Evolutionary conservation across 306 rosid species (phyloP).

Genomic region (Rosa lucieae): DNA sequence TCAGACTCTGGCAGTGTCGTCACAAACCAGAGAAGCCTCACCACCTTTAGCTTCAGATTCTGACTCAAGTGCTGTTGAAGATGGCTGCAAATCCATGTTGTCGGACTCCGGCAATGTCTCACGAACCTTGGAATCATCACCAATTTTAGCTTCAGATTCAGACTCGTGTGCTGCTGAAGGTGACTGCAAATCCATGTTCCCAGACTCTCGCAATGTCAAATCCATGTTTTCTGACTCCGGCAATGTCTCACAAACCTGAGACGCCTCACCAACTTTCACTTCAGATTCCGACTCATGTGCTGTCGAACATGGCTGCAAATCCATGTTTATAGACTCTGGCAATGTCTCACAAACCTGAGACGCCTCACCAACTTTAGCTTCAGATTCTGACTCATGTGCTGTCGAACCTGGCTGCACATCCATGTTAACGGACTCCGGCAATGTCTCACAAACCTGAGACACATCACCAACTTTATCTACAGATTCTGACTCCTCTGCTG

Average conservation of each 20-base stretch:
- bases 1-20: slow-evolving; percentile 3
- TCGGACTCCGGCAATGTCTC: background rate
- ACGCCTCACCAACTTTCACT: slow-evolving; percentile 18
- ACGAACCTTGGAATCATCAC: slow-evolving; percentile 18
- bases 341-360: background rate
- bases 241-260: slow-evolving; percentile 11
- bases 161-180: background rate
- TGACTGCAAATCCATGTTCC: background rate
- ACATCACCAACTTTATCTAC: slow-evolving; percentile 7
- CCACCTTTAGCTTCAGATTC: slow-evolving; percentile 13
- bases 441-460: slow-evolving; percentile 10
- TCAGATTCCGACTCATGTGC: slow-evolving; percentile 16
- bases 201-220: background rate
- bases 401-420: slow-evolving; percentile 11
- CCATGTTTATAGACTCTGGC: background rate
- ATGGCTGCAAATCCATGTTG: no score
- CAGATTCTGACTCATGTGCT: background rate
- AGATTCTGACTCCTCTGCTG: background rate
- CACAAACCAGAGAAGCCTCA: slow-evolving; percentile 6
- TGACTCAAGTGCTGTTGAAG: background rate
- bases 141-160: slow-evolving; percentile 23
- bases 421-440: background rate
- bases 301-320: background rate
- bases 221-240: background rate
- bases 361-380: background rate